Conservation (phyloP, 306 rosid genomes). For the Boehmeria nivea region DNA sequence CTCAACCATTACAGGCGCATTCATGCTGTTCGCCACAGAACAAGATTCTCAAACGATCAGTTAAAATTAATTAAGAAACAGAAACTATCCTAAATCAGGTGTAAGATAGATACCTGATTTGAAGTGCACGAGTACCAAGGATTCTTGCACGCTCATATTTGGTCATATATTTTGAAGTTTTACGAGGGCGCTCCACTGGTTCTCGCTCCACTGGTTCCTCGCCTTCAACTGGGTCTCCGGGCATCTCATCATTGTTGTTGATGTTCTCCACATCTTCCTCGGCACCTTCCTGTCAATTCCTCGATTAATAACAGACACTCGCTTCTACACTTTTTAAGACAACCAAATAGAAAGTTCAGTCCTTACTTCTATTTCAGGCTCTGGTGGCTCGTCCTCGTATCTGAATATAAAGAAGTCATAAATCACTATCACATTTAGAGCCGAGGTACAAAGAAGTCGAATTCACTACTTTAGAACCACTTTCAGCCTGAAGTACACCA, state of each 20-base stretch:
- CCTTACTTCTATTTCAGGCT: conserved; percentile 80
- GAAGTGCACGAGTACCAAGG: conserved; percentile 92
- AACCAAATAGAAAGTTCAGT: neutral
- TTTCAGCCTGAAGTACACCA: too few species aligned
- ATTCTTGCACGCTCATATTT: conserved; percentile 93
- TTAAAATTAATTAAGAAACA: neutral
- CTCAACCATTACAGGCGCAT: conserved; percentile 96
- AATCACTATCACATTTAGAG: too few species aligned
- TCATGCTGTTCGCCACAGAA: conserved; percentile 60
- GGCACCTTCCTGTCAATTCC: conserved; percentile 68
- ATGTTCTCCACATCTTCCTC: conserved; percentile 76
- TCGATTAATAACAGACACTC: neutral
- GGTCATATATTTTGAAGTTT: conserved; percentile 83
- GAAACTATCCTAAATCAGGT: neutral
- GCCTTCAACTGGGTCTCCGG: conserved; percentile 54
- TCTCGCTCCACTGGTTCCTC: conserved; percentile 53
- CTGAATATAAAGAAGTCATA: conserved; percentile 28
- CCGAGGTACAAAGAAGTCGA: too few species aligned
- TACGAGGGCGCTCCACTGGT: conserved; percentile 52
- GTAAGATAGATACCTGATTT: conserved; percentile 58
- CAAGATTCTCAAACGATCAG: conserved; percentile 2
- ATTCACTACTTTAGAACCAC: too few species aligned
- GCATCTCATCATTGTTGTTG: conserved; percentile 46
- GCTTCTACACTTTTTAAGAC: neutral
- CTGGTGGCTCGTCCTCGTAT: conserved; percentile 80